Evolutionary conservation across 345 rosid species (phyloP).

Genomic region (Salix exigua): DNA sequence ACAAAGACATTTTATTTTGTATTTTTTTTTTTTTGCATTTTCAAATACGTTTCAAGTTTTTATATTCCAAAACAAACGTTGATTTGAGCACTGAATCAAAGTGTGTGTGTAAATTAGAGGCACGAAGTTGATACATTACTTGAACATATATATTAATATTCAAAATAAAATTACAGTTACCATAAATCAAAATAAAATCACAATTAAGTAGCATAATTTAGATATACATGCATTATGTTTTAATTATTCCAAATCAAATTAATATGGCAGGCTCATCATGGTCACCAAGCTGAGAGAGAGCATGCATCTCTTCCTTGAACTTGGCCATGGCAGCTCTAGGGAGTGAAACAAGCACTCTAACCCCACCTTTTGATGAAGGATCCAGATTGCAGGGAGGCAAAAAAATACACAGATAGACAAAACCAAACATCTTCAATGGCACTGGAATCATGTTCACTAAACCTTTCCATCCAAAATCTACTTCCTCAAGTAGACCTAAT

Average conservation of each 20-base stretch:
- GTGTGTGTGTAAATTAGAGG: too few relatives aligned
- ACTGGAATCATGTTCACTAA: slow-evolving; percentile 43
- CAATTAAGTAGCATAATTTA: not conserved
- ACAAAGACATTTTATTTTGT: too few relatives aligned
- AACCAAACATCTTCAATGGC: slow-evolving; percentile 40
- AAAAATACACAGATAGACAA: slow-evolving; percentile 42
- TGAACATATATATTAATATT: too few relatives aligned
- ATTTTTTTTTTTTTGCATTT: too few relatives aligned
- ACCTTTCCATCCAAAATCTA: slow-evolving; percentile 51
- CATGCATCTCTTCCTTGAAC: slow-evolving; percentile 44
- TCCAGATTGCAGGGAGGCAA: slow-evolving; percentile 34
- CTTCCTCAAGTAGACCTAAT: slow-evolving; percentile 39
- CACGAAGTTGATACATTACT: too few relatives aligned
- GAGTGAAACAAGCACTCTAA: slow-evolving; percentile 44
- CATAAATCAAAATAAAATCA: not conserved
- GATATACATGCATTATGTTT: not conserved
- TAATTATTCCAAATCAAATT: not conserved
- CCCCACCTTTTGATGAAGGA: slow-evolving; percentile 45
- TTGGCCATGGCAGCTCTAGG: slow-evolving; percentile 42
- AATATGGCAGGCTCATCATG: not conserved
- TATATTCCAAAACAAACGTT: too few relatives aligned
- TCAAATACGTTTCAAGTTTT: too few relatives aligned
- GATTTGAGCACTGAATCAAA: too few relatives aligned
- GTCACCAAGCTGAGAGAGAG: slow-evolving; percentile 15
- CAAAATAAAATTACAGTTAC: not conserved